Evolutionary conservation across 2,329 filamentous ascomycete genomes (phyloP), one percentile per base, ranked within the genome.

Genomic region (Fusarium solani-melongenae): DNA sequence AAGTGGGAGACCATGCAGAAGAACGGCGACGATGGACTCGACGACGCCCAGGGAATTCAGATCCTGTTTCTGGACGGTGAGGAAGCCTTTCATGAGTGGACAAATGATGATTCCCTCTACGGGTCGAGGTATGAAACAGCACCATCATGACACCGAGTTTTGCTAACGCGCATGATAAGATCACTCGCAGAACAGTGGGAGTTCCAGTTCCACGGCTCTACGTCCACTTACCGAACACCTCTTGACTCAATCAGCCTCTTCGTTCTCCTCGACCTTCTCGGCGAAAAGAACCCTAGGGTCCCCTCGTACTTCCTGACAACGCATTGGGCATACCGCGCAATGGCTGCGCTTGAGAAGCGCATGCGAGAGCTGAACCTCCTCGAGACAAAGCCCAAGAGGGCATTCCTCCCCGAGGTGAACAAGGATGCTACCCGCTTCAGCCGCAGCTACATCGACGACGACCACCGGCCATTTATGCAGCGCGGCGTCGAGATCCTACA

Each of bases 51-150:
- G 79, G 96, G 96, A 1, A 88, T 99, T 36, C 96, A 98, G 84
- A 93, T 99, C 31, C 74, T 99, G 31, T 88, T 99, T 64, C 84
- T 99, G 9, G 96, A 99, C 79, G 96, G 96, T 6, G 96, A 99
- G 83, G 96, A 99, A 82, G 95, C 96, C 0, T 99, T 97, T 82
- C 84, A 90, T 24, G 82, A 82, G 1, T 99, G 96, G 96, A 93
- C 91, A 1, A 89, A 90, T 38, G 89, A 87, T 0, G 96, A 99
- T 82, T 97, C 94, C 6, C 84, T 98, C 6, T 99, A 99, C 78
- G 96, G 96, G 4, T 90, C 96, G 20, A 90, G 94, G 91, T 93
- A 85, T 44, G 86, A 67, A 33, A n/a, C 55, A 55, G 27, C 22
- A 8, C 12, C 36, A n/a, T 31, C 29, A 33, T 11, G 14, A 29